Conservation (phyloP, 1,139 yeast species). For the Nakaseomyces sp. region DNA sequence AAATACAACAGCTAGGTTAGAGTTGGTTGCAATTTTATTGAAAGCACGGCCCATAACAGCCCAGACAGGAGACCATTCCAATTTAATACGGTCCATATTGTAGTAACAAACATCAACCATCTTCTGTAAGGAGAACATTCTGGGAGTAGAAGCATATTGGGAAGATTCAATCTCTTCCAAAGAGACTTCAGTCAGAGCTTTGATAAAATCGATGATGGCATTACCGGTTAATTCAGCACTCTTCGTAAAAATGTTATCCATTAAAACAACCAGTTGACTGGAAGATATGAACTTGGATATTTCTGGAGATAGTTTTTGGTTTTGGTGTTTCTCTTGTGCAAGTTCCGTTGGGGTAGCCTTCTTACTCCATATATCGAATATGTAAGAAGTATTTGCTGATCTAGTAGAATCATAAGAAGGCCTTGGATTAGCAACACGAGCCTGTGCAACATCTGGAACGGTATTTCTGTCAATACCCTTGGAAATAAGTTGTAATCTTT, state of each 20-base stretch:
- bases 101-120: constrained; percentile 96
- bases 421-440: constrained; percentile 44
- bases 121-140: constrained; percentile 87
- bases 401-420: constrained; percentile 47
- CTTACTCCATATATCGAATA: constrained; percentile 35
- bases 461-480: constrained; percentile 80
- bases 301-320: constrained; percentile 42
- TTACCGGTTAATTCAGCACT: constrained; percentile 73
- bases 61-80: constrained; percentile 97
- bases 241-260: constrained; percentile 80
- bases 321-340: constrained; percentile 43
- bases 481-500: constrained; percentile 78
- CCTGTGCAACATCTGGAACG: constrained; percentile 78
- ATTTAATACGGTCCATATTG: constrained; percentile 91
- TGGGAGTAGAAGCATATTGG: constrained; percentile 70
- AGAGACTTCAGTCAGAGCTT: constrained; percentile 78
- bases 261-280: constrained; percentile 72
- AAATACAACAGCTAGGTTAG: constrained; percentile 65
- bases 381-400: constrained; percentile 32
- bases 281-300: constrained; percentile 56
- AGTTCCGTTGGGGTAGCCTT: constrained; percentile 40
- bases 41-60: constrained; percentile 85
- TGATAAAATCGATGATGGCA: constrained; percentile 80
- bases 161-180: constrained; percentile 87
- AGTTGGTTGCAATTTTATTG: constrained; percentile 73